Base-by-base conservation (phyloP, 768 basidiomycete genomes). In the Neoboletus subvelutipes region DNA sequence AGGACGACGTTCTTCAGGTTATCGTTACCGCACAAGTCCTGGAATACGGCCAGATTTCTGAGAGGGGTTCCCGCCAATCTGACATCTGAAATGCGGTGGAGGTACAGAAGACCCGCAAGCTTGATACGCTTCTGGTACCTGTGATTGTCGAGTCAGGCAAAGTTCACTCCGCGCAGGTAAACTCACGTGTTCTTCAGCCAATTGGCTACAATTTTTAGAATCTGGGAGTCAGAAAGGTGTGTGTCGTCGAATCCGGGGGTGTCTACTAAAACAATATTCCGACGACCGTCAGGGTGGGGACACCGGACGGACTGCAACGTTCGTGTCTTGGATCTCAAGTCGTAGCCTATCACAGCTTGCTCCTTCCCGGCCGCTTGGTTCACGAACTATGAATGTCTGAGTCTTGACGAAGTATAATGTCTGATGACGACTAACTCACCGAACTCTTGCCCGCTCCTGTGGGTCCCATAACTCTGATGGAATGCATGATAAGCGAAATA, bases 211-310 rank as follows among this genome's bases (percentile, higher is more conserved):
- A 55, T 58, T 31, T 4, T 55, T 18, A 64, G 45, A 40, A 65
- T 42, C 39, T 55, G 45, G 5, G 37, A 2, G 26, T 64, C 63
- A 6, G 56, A 51, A 18, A 55, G 51, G 13, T 26, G 1, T 9
- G 59, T 65, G 22, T 64, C 63, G 13, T 64, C 54, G 26, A 64
- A 64, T 34, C 62, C 63, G 3, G 63, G 63, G 5, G 62, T 64
- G 31, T 64, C 62, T 7, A 64, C 58, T 26, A 65, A 37, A 24
- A 65, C 42, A 31, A 64, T 50, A 31, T 47, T 48, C 28, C 55
- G 59, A 39, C 28, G 52, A 17, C 63, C 54, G 3, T 64, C 59
- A 7, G 63, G 63, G 18, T 64, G 63, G 15, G 18, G n/a, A 45
- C 59, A 64, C 1, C 48, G 56, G 17, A 64, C 18, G 4, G 56